A percentile compares a stretch with the other conserved stretches of the same genome.
Evolutionary conservation across 257 asterid species (phyloP).

Genomic region (Perilla frutescens): DNA sequence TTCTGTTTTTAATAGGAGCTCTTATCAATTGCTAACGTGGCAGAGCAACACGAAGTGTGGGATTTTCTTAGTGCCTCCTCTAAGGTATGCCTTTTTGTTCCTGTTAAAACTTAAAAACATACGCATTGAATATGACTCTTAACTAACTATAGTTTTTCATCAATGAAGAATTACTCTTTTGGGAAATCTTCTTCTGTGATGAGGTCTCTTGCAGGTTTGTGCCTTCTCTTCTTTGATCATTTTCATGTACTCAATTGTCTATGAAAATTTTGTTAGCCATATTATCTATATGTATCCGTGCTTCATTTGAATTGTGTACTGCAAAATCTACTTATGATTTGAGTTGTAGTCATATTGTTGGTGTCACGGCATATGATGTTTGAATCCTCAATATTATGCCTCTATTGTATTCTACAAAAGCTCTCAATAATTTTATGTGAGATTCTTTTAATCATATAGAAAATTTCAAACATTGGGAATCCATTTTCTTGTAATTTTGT

Average conservation of each 20-base stretch:
- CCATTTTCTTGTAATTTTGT: neutral
- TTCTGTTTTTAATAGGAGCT: slow-evolving; percentile 68
- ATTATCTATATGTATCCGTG: slow-evolving; percentile 17
- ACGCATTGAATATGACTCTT: slow-evolving; percentile 10
- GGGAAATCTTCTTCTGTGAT: slow-evolving; percentile 97
- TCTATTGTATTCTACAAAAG: neutral
- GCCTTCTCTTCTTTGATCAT: slow-evolving; percentile 37
- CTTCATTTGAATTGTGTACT: slow-evolving; percentile 22
- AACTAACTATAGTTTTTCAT: slow-evolving; percentile 45
- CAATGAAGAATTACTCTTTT: slow-evolving; percentile 86
- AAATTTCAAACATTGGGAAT: neutral
- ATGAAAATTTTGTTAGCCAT: slow-evolving; percentile 20
- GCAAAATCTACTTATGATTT: neutral
- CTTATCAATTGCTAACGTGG: slow-evolving; percentile 94
- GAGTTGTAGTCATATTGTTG: neutral
- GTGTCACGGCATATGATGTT: slow-evolving; percentile 9
- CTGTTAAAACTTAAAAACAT: slow-evolving; percentile 27
- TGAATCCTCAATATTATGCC: slow-evolving; percentile 4
- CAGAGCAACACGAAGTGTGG: slow-evolving; percentile 99
- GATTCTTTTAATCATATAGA: neutral
- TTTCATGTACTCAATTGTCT: slow-evolving; percentile 24
- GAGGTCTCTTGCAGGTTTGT: slow-evolving; percentile 88
- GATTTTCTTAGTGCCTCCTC: slow-evolving; percentile 95
- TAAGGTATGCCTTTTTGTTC: slow-evolving; percentile 58
- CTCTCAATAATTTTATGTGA: neutral